A percentile compares a stretch with the other conserved stretches of the same genome.
These are phyloP conservation scores for Mycena galericulata DNA, from an alignment of 768 basidiomycete species.

Conservation along the genomic window DNA sequence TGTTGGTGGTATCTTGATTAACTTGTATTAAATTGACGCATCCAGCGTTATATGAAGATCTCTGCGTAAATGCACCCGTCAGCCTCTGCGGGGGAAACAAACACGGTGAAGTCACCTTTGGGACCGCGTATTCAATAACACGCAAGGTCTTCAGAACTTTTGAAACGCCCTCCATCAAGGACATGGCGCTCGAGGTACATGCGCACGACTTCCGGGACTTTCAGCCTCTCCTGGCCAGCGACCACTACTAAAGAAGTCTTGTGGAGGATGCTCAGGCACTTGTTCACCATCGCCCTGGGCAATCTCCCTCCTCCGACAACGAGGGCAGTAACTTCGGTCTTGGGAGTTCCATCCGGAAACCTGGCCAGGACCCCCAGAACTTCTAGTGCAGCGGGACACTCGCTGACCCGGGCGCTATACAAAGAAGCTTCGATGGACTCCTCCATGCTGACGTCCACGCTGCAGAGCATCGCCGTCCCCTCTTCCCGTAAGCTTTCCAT, in stretches of 20 bases:
- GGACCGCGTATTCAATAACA: background rate
- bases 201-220: constrained; percentile 29
- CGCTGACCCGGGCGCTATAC: constrained; percentile 27
- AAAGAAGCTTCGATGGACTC: constrained; percentile 22
- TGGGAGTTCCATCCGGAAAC: constrained; percentile 25
- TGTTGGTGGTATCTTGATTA: constrained; percentile 24
- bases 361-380: constrained; percentile 24
- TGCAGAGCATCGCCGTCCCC: constrained; percentile 29
- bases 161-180: constrained; percentile 19
- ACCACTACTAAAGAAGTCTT: constrained; percentile 23
- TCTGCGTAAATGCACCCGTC: background rate
- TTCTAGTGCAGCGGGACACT: constrained; percentile 33
- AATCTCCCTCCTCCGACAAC: constrained; percentile 17
- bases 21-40: constrained; percentile 7
- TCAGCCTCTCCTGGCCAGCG: constrained; percentile 14
- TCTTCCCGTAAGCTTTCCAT: constrained; percentile 29
- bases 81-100: background rate
- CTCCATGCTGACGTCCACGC: constrained; percentile 23
- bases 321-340: constrained; percentile 25
- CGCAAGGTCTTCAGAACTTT: constrained; percentile 5
- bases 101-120: background rate
- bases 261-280: constrained; percentile 33
- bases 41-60: background rate
- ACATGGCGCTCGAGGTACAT: constrained; percentile 30
- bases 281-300: constrained; percentile 29